Evolutionary conservation across 345 rosid species (phyloP).

Genomic region (Syzygium jambos): DNA sequence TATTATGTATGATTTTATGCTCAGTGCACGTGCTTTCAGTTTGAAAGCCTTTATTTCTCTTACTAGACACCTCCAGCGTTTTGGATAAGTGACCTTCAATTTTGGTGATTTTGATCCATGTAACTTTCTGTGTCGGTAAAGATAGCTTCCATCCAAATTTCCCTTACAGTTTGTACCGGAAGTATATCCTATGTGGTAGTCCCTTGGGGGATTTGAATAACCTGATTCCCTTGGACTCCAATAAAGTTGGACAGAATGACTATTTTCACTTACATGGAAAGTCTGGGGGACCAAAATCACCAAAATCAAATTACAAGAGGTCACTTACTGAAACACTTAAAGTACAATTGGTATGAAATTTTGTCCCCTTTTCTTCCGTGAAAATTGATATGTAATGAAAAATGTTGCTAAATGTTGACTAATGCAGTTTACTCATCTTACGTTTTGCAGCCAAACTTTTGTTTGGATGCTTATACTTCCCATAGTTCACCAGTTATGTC

Average conservation of each 20-base stretch:
- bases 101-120: background rate
- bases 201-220: background rate
- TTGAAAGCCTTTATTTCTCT: background rate
- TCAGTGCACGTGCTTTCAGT: background rate
- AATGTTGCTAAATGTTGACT: background rate
- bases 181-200: background rate
- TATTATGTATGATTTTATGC: background rate
- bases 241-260: background rate
- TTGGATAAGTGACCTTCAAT: background rate
- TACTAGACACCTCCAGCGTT: background rate
- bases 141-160: background rate
- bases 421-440: background rate
- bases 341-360: background rate
- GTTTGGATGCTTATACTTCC: slow-evolving; percentile 32
- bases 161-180: background rate
- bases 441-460: slow-evolving; percentile 41
- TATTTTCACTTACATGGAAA: background rate
- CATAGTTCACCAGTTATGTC: slow-evolving; percentile 52
- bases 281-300: background rate
- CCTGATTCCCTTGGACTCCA: background rate
- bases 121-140: background rate
- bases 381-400: background rate
- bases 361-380: background rate
- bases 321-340: background rate
- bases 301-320: background rate